Conservation (phyloP, 192 early-diverging fungal species). For the Gamsiella multidivaricata region DNA sequence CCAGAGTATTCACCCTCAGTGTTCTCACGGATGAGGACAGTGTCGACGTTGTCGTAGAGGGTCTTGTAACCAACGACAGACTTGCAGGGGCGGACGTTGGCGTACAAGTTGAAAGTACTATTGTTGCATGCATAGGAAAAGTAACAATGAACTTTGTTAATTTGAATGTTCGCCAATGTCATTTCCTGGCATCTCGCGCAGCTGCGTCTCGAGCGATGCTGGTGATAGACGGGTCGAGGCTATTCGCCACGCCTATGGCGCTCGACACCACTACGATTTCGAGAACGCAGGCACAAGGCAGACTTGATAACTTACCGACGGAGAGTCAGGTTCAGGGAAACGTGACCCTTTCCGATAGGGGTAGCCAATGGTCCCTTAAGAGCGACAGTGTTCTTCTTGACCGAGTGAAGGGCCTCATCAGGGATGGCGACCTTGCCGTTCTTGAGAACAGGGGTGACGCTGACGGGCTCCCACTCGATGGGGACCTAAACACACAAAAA, state of each 20-base stretch:
- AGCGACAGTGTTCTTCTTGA: slow-evolving; percentile 96
- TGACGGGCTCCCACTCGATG: slow-evolving; percentile 95
- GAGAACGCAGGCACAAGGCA: too few relatives aligned
- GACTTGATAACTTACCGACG: slow-evolving; percentile 68
- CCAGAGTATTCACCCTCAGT: slow-evolving; percentile 99
- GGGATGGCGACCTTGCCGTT: slow-evolving; percentile 95
- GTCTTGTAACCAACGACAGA: slow-evolving; percentile 97
- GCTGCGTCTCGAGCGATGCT: too few relatives aligned
- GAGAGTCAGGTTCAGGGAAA: slow-evolving; percentile 90
- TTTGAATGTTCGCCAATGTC: too few relatives aligned
- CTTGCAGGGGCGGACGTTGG: slow-evolving; percentile 98
- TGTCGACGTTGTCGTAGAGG: slow-evolving; percentile 95
- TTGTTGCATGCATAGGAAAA: background rate
- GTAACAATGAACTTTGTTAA: too few relatives aligned
- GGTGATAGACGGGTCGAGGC: too few relatives aligned
- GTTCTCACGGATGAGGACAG: slow-evolving; percentile 99
- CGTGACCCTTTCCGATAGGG: slow-evolving; percentile 98
- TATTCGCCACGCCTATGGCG: too few relatives aligned
- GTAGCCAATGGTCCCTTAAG: slow-evolving; percentile 97
- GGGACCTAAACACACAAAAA: slow-evolving; percentile 70
- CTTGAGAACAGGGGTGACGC: slow-evolving; percentile 92
- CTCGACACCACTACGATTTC: too few relatives aligned
- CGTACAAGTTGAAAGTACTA: slow-evolving; percentile 96
- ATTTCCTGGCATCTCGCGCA: too few relatives aligned
- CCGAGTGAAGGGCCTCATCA: slow-evolving; percentile 88